Percentiles rank a stretch among this genome's conserved stretches.
These are phyloP conservation scores for Acanthamoeba sp. DNA, from an alignment of 208 protist genomes.

Conservation along the genomic window DNA sequence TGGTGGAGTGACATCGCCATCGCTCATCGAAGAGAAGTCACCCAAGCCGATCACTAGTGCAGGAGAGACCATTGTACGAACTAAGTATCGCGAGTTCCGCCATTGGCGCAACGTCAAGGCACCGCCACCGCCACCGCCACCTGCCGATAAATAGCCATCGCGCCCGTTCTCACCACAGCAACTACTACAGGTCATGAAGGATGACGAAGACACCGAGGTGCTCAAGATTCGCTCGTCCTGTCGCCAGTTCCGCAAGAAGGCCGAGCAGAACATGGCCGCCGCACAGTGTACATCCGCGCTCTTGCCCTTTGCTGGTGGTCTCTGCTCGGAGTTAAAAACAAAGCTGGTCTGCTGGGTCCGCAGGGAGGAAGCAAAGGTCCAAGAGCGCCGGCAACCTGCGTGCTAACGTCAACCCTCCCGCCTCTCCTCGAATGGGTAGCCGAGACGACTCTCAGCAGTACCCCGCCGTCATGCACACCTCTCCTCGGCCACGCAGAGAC, in stretches of 20 bases:
- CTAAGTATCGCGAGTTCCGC: slow-evolving; percentile 33
- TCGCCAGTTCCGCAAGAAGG: slow-evolving; percentile 61
- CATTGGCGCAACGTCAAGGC: slow-evolving; percentile 35
- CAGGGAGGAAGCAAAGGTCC: not conserved
- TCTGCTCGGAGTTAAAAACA: too few relatives aligned
- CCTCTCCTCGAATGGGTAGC: not conserved
- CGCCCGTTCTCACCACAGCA: too few relatives aligned
- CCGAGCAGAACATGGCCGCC: slow-evolving; percentile 7
- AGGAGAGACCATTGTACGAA: not conserved
- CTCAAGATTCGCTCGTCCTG: slow-evolving; percentile 6
- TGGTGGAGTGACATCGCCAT: too few relatives aligned
- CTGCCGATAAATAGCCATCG: not conserved
- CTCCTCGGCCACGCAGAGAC: not conserved
- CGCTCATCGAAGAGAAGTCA: slow-evolving; percentile 4
- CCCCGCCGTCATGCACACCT: not conserved
- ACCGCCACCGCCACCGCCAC: too few relatives aligned
- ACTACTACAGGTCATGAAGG: slow-evolving; percentile 8
- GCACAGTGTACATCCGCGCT: not conserved
- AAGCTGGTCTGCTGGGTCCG: not conserved
- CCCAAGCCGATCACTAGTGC: not conserved
- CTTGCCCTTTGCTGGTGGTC: too few relatives aligned
- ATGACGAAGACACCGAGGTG: slow-evolving; percentile 10
- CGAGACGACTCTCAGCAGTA: not conserved
- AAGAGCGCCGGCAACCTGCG: slow-evolving; percentile 27
- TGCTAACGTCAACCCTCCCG: not conserved